Evolutionary conservation across 164 flowering plant species (phyloP).

Genomic region (Piper longum): DNA sequence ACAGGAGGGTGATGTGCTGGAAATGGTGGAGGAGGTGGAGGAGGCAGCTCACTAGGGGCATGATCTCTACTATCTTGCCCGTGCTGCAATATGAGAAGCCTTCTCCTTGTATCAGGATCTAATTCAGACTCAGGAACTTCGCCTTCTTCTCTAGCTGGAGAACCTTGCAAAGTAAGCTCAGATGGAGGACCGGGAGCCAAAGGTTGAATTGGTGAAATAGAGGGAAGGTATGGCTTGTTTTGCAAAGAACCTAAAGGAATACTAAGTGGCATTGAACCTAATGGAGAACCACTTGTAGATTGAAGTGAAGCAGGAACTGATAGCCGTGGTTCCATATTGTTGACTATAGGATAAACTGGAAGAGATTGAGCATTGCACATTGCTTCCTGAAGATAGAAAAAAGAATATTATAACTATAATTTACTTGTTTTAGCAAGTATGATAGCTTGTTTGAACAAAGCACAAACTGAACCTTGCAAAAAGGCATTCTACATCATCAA

Average conservation of each 20-base stretch:
- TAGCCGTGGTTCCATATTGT: slow-evolving; percentile 42
- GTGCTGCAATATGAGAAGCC: slow-evolving; percentile 94
- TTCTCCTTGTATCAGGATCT: slow-evolving; percentile 96
- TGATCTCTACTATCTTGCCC: slow-evolving; percentile 82
- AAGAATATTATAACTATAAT: background rate
- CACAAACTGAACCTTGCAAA: too few species aligned
- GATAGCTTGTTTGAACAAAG: background rate
- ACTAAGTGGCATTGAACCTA: slow-evolving; percentile 24
- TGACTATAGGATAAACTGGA: slow-evolving; percentile 26
- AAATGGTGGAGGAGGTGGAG: slow-evolving; percentile 50
- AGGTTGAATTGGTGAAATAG: slow-evolving; percentile 32
- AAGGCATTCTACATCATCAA: too few species aligned
- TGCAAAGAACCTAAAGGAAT: slow-evolving; percentile 29
- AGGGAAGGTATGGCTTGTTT: slow-evolving; percentile 31
- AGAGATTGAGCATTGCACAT: slow-evolving; percentile 8
- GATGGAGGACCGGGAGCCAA: slow-evolving; percentile 24
- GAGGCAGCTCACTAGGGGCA: slow-evolving; percentile 26
- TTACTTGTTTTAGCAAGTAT: background rate
- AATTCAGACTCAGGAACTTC: slow-evolving; percentile 96
- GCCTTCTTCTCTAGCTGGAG: slow-evolving; percentile 97
- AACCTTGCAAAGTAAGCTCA: slow-evolving; percentile 61
- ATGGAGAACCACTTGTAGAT: slow-evolving; percentile 26
- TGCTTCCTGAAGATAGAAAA: slow-evolving; percentile 47
- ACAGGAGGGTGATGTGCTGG: slow-evolving; percentile 46
- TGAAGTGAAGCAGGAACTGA: slow-evolving; percentile 25